These are phyloP conservation scores for Plenodomus biglobosus DNA, from an alignment of 2,329 filamentous ascomycete genomes.

Conservation along the genomic window DNA sequence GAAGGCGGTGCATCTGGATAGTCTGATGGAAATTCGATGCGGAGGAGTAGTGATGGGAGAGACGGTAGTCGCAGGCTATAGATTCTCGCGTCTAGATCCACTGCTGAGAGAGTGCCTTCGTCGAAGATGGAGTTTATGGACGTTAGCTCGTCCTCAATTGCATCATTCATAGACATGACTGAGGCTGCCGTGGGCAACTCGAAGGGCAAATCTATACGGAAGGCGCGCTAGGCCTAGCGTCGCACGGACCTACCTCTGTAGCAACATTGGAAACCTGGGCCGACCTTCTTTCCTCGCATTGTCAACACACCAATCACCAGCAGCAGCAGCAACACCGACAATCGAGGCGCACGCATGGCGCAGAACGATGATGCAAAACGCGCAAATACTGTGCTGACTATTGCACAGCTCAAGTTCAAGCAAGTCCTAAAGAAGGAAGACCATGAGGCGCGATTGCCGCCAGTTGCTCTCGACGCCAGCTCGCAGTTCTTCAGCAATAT, in stretches of 20 bases:
- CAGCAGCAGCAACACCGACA: slow-evolving; percentile 3
- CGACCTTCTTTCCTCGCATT: slow-evolving; percentile 1
- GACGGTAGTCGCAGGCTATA: slow-evolving; percentile 66
- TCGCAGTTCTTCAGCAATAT: slow-evolving; percentile 27
- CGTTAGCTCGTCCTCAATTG: slow-evolving; percentile 71
- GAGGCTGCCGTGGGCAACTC: slow-evolving; percentile 11
- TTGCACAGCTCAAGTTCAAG: slow-evolving; percentile 35
- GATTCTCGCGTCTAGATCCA: slow-evolving; percentile 30
- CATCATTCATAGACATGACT: slow-evolving; percentile 35
- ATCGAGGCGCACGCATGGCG: slow-evolving; percentile 19
- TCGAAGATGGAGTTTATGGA: slow-evolving; percentile 86
- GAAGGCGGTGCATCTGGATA: slow-evolving; percentile 77
- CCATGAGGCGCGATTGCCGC: slow-evolving; percentile 15
- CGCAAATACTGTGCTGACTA: slow-evolving; percentile 25
- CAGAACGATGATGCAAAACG: slow-evolving; percentile 25
- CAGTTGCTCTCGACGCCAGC: slow-evolving; percentile 26
- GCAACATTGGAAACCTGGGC: background rate
- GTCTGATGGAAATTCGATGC: slow-evolving; percentile 66
- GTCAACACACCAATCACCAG: slow-evolving; percentile 7
- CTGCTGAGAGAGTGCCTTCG: slow-evolving; percentile 58
- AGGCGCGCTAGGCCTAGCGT: slow-evolving; percentile 14
- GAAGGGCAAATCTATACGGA: slow-evolving; percentile 15
- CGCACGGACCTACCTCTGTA: too few relatives aligned
- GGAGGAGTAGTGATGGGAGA: slow-evolving; percentile 56
- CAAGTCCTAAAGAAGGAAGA: slow-evolving; percentile 29